Evolutionary conservation across 75 land plant genomes (phyloP).

Genomic region (Pseudotsuga menziesii): DNA sequence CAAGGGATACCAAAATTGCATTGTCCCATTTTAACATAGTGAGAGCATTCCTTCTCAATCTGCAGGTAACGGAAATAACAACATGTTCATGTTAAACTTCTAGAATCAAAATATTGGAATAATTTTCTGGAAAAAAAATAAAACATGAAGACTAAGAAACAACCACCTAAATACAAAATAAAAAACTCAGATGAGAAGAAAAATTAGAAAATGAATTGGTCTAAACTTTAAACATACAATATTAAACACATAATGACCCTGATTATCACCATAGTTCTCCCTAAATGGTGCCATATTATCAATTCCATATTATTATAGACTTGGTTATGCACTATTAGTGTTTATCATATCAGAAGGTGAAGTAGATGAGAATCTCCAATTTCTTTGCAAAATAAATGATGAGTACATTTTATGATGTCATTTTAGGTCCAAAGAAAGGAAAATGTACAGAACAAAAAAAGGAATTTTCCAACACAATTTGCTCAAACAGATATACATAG

Average conservation of each 20-base stretch:
- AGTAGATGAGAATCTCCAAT: neutral
- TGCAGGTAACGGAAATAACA: constrained; percentile 17
- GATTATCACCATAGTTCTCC: too few relatives aligned
- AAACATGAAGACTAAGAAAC: neutral
- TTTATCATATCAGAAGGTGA: neutral
- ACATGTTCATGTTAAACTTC: neutral
- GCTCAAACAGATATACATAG: neutral
- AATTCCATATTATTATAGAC: neutral
- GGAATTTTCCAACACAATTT: neutral
- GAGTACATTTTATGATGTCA: neutral
- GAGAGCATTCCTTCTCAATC: constrained; percentile 59
- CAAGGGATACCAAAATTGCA: constrained; percentile 39
- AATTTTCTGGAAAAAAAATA: neutral
- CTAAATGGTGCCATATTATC: neutral
- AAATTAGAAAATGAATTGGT: neutral
- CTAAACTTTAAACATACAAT: neutral
- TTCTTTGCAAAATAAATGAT: neutral
- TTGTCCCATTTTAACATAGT: constrained; percentile 22
- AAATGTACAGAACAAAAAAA: neutral
- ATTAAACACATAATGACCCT: neutral
- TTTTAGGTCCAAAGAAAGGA: neutral
- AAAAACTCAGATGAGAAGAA: neutral
- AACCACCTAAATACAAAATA: neutral
- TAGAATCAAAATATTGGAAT: neutral
- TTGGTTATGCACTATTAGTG: neutral